Conservation (phyloP, 73 alveolate genomes). For the Paramecium sexaurelia region DNA sequence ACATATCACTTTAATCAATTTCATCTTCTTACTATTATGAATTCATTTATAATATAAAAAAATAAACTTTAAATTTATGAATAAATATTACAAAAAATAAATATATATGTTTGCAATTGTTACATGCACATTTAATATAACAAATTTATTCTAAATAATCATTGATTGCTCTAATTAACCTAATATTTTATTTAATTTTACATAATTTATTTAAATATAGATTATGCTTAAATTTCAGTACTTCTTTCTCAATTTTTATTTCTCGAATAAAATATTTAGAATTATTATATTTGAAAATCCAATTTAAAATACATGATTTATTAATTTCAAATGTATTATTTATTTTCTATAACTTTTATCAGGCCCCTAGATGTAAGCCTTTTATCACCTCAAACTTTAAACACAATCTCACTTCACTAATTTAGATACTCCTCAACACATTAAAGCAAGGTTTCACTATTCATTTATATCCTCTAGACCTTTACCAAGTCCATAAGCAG, state of each 20-base stretch:
- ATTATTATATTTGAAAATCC: background rate
- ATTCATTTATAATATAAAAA: background rate
- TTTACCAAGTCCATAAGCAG: background rate
- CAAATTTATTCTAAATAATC: too few relatives aligned
- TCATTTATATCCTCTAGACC: too few relatives aligned
- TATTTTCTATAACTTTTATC: background rate
- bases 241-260: background rate
- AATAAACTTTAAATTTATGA: background rate
- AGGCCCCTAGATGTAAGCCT: background rate
- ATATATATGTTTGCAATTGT: too few relatives aligned
- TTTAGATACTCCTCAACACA: background rate
- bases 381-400: background rate
- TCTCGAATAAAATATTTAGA: background rate
- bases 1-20: background rate
- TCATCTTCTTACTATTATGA: background rate
- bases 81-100: background rate
- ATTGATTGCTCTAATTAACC: background rate
- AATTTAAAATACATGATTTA: background rate
- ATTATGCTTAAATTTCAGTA: background rate
- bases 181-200: background rate
- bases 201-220: background rate
- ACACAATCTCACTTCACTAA: background rate
- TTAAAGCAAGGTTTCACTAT: background rate
- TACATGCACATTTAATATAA: too few relatives aligned
- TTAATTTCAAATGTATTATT: background rate